Conservation (phyloP, 129 eudicot genomes). For the Flaveria linearis region DNA sequence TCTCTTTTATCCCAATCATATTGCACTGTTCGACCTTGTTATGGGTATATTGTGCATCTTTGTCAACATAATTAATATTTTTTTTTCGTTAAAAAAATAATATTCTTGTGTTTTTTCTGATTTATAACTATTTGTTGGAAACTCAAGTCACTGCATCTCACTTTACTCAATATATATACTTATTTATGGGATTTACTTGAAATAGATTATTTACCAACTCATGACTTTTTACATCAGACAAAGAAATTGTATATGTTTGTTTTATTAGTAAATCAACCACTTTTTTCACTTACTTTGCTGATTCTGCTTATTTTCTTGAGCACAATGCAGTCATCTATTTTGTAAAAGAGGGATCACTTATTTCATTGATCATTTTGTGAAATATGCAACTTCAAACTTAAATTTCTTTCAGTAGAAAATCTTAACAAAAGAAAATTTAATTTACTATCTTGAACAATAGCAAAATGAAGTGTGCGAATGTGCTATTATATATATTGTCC, state of each 20-base stretch:
- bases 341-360: neutral
- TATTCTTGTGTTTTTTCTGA: neutral
- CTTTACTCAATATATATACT: neutral
- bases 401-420: neutral
- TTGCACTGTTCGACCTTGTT: neutral
- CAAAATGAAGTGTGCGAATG: conserved; percentile 7
- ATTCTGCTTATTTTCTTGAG: neutral
- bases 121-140: conserved; percentile 3
- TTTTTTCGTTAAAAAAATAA: too few species aligned
- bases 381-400: neutral
- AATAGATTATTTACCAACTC: neutral
- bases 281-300: too few species aligned
- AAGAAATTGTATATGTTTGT: neutral
- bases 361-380: neutral
- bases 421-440: neutral
- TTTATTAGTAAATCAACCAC: neutral
- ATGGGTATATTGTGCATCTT: conserved; percentile 5
- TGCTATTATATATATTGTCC: conserved; percentile 11
- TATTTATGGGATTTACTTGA: neutral
- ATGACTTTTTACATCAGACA: neutral
- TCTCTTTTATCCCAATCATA: neutral
- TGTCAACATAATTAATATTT: neutral
- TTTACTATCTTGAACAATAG: neutral
- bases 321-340: neutral
- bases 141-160: neutral